A percentile compares a stretch with the other conserved stretches of the same genome.
These are phyloP conservation scores for Ceraceosorus bombacis DNA, from an alignment of 1,284 basidiomycete genomes.

Conservation along the genomic window DNA sequence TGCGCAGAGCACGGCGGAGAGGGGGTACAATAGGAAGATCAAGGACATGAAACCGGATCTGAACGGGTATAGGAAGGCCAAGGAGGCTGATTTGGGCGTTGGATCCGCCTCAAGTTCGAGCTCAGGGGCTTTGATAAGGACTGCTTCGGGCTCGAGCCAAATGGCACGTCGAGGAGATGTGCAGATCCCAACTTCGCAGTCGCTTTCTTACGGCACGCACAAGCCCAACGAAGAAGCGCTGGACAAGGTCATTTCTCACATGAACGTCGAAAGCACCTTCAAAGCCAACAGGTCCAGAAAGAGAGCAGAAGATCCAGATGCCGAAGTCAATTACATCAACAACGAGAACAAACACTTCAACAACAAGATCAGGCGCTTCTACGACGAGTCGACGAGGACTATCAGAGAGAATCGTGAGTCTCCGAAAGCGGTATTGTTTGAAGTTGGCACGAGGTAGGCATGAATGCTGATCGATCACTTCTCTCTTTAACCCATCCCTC, in stretches of 20 bases:
- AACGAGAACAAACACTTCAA: slow-evolving; percentile 95
- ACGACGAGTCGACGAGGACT: slow-evolving; percentile 92
- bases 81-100: slow-evolving; percentile 55
- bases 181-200: too few relatives aligned
- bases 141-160: too few relatives aligned
- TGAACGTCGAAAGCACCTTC: slow-evolving; percentile 77
- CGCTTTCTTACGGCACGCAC: slow-evolving; percentile 73
- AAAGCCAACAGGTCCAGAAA: slow-evolving; percentile 68
- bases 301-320: slow-evolving; percentile 79
- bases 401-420: slow-evolving; percentile 37
- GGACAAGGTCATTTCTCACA: slow-evolving; percentile 79
- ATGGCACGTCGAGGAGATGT: too few relatives aligned
- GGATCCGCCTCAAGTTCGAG: background rate
- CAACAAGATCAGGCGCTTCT: slow-evolving; percentile 96
- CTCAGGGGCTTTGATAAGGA: too few relatives aligned
- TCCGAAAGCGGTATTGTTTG: background rate
- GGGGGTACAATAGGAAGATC: slow-evolving; percentile 83
- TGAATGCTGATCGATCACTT: too few relatives aligned
- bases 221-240: slow-evolving; percentile 90
- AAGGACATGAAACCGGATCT: slow-evolving; percentile 79
- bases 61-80: slow-evolving; percentile 73
- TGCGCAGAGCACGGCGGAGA: slow-evolving; percentile 49
- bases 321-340: slow-evolving; percentile 98
- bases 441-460: too few relatives aligned
- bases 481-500: too few relatives aligned